Base-by-base conservation (phyloP, 2,329 filamentous ascomycete genomes). In the Arthrinium puccinioides region DNA sequence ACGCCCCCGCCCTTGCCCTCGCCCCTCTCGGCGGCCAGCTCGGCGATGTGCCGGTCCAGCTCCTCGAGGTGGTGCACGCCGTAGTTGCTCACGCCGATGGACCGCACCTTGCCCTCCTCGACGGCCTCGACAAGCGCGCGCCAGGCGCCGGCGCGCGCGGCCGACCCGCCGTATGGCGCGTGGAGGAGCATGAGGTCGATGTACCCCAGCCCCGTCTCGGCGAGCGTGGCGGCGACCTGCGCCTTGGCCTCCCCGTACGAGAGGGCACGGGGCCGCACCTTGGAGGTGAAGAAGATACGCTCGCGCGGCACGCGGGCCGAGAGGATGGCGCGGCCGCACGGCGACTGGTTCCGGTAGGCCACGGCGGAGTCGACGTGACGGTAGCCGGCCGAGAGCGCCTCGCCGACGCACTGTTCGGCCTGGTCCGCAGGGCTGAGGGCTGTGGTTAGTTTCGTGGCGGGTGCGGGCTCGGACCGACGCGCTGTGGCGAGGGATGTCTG, bases 141-240 rank as follows among this genome's bases (percentile, higher is more conserved):
- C 78, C 78, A 82, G 2, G 73, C 69, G 11, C 66, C 76, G 51
- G 78, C 79, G 44, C 78, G 70, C 32, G 55, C 64, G 14, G 62
- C 64, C 2, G 67, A 59, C 2, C 76, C 77, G 28, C 76, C 76
- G 48, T 76, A 79, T 0, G 77, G 77, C 1, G 72, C 62, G 54
- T 82, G 78, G 37, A 82, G 69, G 15, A 82, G 69, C 57, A 74
- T 72, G 39, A 86, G 67, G 50, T 87, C 81, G 44, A 85, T 69
- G 55, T 85, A 86, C 16, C 67, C 73, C 5, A 85, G 64, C 11
- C 75, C 72, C 0, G 79, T 76, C 42, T 77, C 69, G 36, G 68
- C 60, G 16, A 89, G 63, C 13, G 79, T 83, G 37, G 70, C 63
- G 45, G 81, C 62, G 45, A 94, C 70, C 45, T 79, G 73, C 13